These are phyloP conservation scores for Ustulina deusta DNA, from an alignment of 2,329 filamentous ascomycete species.

Conservation along the genomic window DNA sequence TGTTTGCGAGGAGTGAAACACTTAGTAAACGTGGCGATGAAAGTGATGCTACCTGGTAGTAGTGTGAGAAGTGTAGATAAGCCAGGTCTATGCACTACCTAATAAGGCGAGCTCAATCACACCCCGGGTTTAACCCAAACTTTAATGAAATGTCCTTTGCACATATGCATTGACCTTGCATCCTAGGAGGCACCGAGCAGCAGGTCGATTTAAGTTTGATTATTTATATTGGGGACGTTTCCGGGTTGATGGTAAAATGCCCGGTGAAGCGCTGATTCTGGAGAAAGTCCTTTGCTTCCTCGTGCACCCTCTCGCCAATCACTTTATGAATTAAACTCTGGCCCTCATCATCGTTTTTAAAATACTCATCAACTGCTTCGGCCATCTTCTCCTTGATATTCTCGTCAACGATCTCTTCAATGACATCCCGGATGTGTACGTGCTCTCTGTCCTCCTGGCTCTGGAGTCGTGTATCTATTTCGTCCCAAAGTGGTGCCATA, in stretches of 20 bases:
- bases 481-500: constrained; percentile 32
- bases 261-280: constrained; percentile 22
- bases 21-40: too few species aligned
- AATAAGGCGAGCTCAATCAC: background rate
- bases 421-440: constrained; percentile 18
- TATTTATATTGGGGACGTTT: constrained; percentile 3
- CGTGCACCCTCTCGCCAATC: constrained; percentile 15
- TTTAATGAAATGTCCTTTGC: background rate
- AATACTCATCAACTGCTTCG: constrained; percentile 26
- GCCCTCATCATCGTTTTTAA: constrained; percentile 19
- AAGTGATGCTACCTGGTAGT: too few species aligned
- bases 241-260: constrained; percentile 14
- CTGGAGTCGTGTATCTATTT: constrained; percentile 26
- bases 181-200: background rate
- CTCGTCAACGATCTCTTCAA: constrained; percentile 31
- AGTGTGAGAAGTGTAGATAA: background rate
- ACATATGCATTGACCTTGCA: background rate
- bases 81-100: background rate
- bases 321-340: constrained; percentile 20
- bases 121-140: background rate
- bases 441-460: constrained; percentile 30
- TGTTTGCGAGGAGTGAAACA: too few species aligned
- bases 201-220: background rate
- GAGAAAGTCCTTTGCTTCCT: constrained; percentile 23
- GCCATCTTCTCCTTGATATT: constrained; percentile 25